phyloP scores from a whole-genome alignment of 208 protist genomes.

The Leishmania turanica region DNA sequence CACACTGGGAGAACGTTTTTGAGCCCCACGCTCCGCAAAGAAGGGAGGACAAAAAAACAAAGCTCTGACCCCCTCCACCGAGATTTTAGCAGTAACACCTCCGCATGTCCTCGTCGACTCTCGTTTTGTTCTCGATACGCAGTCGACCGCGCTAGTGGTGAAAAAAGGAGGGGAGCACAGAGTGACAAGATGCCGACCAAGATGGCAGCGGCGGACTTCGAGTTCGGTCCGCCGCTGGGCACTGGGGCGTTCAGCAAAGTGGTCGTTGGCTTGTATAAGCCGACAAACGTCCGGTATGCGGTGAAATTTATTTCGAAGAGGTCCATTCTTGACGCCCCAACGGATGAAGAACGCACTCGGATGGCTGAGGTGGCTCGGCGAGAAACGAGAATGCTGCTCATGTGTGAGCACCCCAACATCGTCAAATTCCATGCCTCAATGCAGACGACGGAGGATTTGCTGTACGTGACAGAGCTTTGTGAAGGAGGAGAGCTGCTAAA shows the following conservation, averaged over 20 bases:
- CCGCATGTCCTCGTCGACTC: neutral
- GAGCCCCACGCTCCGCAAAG: neutral
- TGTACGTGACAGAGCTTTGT: slow-evolving; percentile 90
- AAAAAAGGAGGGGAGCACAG: neutral
- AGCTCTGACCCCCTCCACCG: neutral
- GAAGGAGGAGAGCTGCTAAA: slow-evolving; percentile 86
- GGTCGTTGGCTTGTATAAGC: slow-evolving; percentile 68
- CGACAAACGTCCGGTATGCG: slow-evolving; percentile 69
- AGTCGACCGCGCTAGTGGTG: neutral
- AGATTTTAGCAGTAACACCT: neutral
- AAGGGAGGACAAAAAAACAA: neutral
- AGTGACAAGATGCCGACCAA: slow-evolving; percentile 26
- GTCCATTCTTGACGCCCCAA: slow-evolving; percentile 82
- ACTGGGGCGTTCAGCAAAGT: slow-evolving; percentile 91
- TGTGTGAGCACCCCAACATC: slow-evolving; percentile 91
- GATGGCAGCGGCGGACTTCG: slow-evolving; percentile 80
- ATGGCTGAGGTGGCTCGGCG: slow-evolving; percentile 87
- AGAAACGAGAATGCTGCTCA: slow-evolving; percentile 83
- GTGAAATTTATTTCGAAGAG: slow-evolving; percentile 88
- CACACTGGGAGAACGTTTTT: neutral
- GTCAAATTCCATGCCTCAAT: slow-evolving; percentile 84
- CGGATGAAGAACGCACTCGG: slow-evolving; percentile 80
- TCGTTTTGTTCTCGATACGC: neutral
- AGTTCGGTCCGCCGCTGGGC: slow-evolving; percentile 71
- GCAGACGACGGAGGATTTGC: slow-evolving; percentile 81